Evolutionary conservation across 495 filamentous ascomycete species (phyloP), one percentile per base, ranked within the genome.

Genomic region (Xylaria flabelliformis): DNA sequence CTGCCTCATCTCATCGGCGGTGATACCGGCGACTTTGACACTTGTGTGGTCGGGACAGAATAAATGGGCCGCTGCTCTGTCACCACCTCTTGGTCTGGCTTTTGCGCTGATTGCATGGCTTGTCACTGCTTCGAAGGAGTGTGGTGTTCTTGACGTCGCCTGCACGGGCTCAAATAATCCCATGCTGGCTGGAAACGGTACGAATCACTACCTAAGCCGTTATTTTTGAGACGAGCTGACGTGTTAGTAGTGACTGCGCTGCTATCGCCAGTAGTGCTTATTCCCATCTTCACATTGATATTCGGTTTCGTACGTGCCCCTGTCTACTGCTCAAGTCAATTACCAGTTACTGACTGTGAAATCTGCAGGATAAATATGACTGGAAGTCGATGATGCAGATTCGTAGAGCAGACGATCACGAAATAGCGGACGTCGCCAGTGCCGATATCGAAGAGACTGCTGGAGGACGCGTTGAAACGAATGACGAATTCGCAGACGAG

Each of bases 101-200:
- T 90, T 91, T 72, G 90, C 92, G 8, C 83, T 98, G 56, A 91
- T 92, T 69, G 93, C 94, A 39, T 98, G 95, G 95, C 86, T 98
- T 2, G 94, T 97, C 7, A 97, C 94, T 1, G 90, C 95, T 41
- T 92, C 92, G 79, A 93, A 88, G 78, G 78, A 94, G 78, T 93
- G 87, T 73, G 93, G 94, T 32, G 79, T 83, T 21, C 84, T 98
- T 29, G 90, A 86, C 55, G 94, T 98, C 56, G 82, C 78, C 3
- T 93, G 90, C 66, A 95, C 93, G 3, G 94, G 94, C 48, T 87
- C 88, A 24, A 96, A 97, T 80, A 91, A 93, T 77, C 94, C 94
- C 58, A 97, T 96, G 94, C 83, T 97, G 59, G 94, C 93, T 7
- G 95, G 95, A 26, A 97, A 97, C 44, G 72, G 72, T 73, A 77